Base-by-base conservation (phyloP, 2,329 filamentous ascomycete species). In the Colletotrichum shisoi region DNA sequence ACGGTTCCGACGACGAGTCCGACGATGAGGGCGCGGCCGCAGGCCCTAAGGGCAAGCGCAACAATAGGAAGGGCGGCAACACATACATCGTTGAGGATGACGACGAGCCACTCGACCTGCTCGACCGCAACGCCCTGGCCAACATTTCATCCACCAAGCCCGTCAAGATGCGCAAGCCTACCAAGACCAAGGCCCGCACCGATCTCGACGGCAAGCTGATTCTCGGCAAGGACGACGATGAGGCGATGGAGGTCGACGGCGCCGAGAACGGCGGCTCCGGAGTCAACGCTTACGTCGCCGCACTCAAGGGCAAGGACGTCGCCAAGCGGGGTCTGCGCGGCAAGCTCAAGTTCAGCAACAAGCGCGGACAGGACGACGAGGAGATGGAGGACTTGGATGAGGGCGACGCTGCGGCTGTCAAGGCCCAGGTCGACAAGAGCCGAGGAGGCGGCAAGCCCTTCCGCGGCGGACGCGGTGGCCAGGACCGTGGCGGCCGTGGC, bases 81-180 rank as follows among this genome's bases (percentile, higher is more conserved):
- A 87, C 91, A 1, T 99, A 95, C 79, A 98, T 99, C 72, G 87
- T 97, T 68, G 94, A 98, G 81, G 91, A 96, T 69, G 93, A 96
- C 65, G 92, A 96, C 73, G 95, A 98, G 77, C 95, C 95, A 1
- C 89, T 99, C 48, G 95, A 99, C 81, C 86, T 99, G 52, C 87
- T 99, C 17, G 94, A 95, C 74, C 91, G 92, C 69, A 90, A 90
- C 75, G 93, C 94, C 9, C 86, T 99, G 48, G 94, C 93, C 61
- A 95, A 93, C 76, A 97, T 99, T 74, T 97, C 94, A 3, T 92
- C 92, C 5, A 97, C 93, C 12, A 94, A 93, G 77, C 94, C 94
- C 3, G 79, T 85, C 62, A 89, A 88, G 75, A 78, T 85, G 71
- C 86, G 86, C 75, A 83, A 84, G 73, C 82, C 82, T 60, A 85